phyloP scores from a whole-genome alignment of 805 yeast species.

The Yamadazyma phyllophila region DNA sequence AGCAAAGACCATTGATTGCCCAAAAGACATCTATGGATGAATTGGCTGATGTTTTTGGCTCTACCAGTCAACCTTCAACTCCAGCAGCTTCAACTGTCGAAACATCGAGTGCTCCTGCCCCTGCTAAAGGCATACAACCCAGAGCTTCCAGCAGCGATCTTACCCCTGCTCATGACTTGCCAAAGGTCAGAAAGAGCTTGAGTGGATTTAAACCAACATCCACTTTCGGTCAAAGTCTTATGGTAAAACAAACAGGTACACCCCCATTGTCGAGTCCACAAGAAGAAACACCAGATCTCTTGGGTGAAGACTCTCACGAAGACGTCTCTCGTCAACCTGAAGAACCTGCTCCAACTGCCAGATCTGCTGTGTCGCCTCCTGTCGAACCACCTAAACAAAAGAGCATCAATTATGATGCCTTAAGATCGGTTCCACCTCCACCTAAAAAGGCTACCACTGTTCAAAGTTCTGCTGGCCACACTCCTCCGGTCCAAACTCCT shows the following conservation, averaged over 20 bases:
- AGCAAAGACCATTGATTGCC: conserved; percentile 14
- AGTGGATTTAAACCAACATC: conserved; percentile 77
- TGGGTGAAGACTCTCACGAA: conserved; percentile 31
- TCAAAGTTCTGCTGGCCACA: conserved; percentile 11
- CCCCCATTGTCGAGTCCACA: conserved; percentile 6
- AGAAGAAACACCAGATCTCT: conserved; percentile 24
- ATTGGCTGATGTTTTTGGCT: conserved; percentile 49
- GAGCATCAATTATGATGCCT: conserved; percentile 48
- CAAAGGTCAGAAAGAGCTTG: conserved; percentile 32
- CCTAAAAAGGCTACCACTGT: conserved; percentile 20
- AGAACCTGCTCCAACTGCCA: too few species aligned
- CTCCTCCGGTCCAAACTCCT: conserved; percentile 18
- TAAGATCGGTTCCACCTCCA: conserved; percentile 47
- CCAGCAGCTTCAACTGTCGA: conserved; percentile 11
- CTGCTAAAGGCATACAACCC: conserved; percentile 16
- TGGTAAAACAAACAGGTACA: conserved; percentile 23
- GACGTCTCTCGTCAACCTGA: neutral
- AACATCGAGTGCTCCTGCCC: conserved; percentile 9
- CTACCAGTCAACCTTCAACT: conserved; percentile 19
- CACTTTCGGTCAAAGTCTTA: conserved; percentile 74
- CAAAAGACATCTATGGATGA: conserved; percentile 63
- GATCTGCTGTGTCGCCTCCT: conserved; percentile 1
- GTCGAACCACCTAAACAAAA: conserved; percentile 22
- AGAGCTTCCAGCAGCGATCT: conserved; percentile 37
- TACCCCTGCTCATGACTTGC: conserved; percentile 22